Evolutionary conservation across 305 asterid species (phyloP), one percentile per base, ranked within the genome.

Genomic region (Solanum hybrid): DNA sequence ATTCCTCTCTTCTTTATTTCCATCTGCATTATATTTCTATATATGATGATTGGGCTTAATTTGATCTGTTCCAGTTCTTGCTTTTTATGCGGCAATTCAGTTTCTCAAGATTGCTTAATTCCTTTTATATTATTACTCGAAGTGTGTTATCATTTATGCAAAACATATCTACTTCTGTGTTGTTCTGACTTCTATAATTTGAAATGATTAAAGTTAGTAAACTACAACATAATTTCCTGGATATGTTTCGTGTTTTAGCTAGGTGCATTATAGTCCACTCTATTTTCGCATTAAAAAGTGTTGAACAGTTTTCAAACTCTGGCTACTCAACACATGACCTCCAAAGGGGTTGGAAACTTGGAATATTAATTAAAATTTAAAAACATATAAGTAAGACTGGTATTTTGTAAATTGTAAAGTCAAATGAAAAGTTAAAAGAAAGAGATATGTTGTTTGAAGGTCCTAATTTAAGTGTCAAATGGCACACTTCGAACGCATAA

Each of bases 381-480:
- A 6, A 36, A 36, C 31, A 10, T 78, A 37, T 10, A 10, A 37
- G 34, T 6, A 37, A 37, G 34, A 78, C 4, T n/a, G 19, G 22
- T 9, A 78, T 78, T 79, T 51, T 37, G 34, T 29, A 79, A 79
- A 37, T 79, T 10, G 12, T 4, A 79, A 79, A 79, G 35, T 10
- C 31, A 35, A 15, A 22, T 78, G 51, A 78, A 35, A 78, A 35
- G 31, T 22, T 35, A 78, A 35, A 78, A 5, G 32, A 35, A 45
- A 4, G 14, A 92, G 72, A 92, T 90, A 88, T 90, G 94, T 89
- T 85, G 45, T 51, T 79, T 69, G 73, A 66, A 66, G 73, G 73
- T 66, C 19, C 34, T 66, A 10, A 3, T 34, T 38, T 19, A n/a
- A 40, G 64, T 12, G n/a, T 40, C 9, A 32, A 45, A 29, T 80